phyloP scores from a whole-genome alignment of 176 grass and related monocot genomes.

The Avena insularis region DNA sequence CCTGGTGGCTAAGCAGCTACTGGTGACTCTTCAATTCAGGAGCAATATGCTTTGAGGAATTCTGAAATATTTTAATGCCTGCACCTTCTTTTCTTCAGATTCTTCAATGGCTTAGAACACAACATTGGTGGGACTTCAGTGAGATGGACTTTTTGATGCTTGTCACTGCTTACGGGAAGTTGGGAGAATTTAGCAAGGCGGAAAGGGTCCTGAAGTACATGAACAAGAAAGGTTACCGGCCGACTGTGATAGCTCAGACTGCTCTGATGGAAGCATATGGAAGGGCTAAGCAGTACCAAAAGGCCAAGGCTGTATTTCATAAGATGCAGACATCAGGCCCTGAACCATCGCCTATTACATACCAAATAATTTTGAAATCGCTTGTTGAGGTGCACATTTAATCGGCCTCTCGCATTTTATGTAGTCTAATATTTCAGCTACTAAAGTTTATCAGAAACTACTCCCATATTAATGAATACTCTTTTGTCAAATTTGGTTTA shows the following conservation, averaged over 20 bases:
- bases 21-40: background rate
- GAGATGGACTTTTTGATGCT: slow-evolving; percentile 98
- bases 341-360: slow-evolving; percentile 86
- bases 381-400: slow-evolving; percentile 78
- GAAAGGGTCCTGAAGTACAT: slow-evolving; percentile 85
- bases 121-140: slow-evolving; percentile 93
- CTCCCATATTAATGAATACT: background rate
- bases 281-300: slow-evolving; percentile 80
- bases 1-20: slow-evolving; percentile 23
- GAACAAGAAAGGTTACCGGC: slow-evolving; percentile 74
- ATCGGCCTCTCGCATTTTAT: slow-evolving; percentile 23
- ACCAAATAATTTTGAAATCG: slow-evolving; percentile 92
- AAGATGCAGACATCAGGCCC: slow-evolving; percentile 89
- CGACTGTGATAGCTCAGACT: slow-evolving; percentile 91
- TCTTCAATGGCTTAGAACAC: slow-evolving; percentile 92
- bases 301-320: slow-evolving; percentile 81
- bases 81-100: slow-evolving; percentile 57
- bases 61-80: slow-evolving; percentile 22
- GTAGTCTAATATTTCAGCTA: background rate
- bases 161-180: slow-evolving; percentile 84
- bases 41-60: slow-evolving; percentile 4
- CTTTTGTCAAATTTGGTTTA: background rate
- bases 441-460: slow-evolving; percentile 16
- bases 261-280: slow-evolving; percentile 94
- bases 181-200: slow-evolving; percentile 80